These are phyloP conservation scores for Chytridium lagenaria DNA, from an alignment of 371 early-diverging fungal genomes.

Conservation along the genomic window DNA sequence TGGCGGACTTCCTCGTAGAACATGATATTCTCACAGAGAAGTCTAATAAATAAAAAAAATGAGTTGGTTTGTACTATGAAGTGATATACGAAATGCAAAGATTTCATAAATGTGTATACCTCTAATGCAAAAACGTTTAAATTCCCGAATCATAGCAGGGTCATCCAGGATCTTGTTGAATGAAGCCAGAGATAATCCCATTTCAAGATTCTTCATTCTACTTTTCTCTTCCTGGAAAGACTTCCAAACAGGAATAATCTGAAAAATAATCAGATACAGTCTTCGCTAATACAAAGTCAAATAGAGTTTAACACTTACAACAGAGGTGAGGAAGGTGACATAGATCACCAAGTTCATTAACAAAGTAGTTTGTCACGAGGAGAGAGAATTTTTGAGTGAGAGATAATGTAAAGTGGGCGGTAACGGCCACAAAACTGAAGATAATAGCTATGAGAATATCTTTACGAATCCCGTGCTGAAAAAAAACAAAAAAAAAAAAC, in stretches of 20 bases:
- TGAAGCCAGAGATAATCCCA: slow-evolving; percentile 6
- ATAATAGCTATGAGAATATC: slow-evolving; percentile 8
- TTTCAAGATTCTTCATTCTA: background rate
- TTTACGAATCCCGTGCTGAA: slow-evolving; percentile 12
- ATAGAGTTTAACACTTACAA: background rate
- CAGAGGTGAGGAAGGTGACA: slow-evolving; percentile 16
- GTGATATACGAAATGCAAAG: background rate
- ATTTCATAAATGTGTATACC: background rate
- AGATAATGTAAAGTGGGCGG: slow-evolving; percentile 3
- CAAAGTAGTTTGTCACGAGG: background rate
- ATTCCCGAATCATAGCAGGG: slow-evolving; percentile 8
- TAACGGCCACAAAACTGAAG: background rate
- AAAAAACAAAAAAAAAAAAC: background rate
- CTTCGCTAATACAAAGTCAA: background rate
- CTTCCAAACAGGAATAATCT: slow-evolving; percentile 10
- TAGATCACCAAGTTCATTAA: slow-evolving; percentile 15
- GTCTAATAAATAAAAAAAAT: too few relatives aligned
- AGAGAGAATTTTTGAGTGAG: background rate
- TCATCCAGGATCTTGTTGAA: slow-evolving; percentile 2
- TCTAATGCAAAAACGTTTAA: slow-evolving; percentile 16
- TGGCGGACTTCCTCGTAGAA: slow-evolving; percentile 23
- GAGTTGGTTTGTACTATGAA: too few relatives aligned
- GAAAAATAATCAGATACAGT: background rate
- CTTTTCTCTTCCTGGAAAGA: background rate
- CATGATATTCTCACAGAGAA: slow-evolving; percentile 26